Evolutionary conservation across 2,329 filamentous ascomycete species (phyloP).

Genomic region (Claviceps capensis): DNA sequence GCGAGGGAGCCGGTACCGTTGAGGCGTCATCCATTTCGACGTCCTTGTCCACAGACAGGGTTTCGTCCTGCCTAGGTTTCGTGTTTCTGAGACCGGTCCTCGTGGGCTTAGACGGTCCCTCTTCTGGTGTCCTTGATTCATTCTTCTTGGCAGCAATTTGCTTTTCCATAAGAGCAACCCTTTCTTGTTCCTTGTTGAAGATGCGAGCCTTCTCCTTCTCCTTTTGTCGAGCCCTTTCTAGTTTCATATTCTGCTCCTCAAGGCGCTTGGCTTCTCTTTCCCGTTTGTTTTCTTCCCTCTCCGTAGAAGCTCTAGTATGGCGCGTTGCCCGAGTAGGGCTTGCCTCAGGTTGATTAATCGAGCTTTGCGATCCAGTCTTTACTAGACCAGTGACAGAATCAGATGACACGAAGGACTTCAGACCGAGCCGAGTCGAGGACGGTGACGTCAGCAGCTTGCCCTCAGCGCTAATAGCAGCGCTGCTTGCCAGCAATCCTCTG

Average conservation of each 20-base stretch:
- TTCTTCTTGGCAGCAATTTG: conserved; percentile 39
- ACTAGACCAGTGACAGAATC: conserved; percentile 28
- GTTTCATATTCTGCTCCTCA: conserved; percentile 45
- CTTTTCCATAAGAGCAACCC: conserved; percentile 37
- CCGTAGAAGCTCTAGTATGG: conserved; percentile 43
- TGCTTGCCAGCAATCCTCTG: conserved; percentile 73
- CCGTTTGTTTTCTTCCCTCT: conserved; percentile 50
- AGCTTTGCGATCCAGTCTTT: conserved; percentile 10
- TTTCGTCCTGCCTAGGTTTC: conserved; percentile 22
- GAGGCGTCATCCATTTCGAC: conserved; percentile 44
- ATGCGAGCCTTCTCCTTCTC: conserved; percentile 54
- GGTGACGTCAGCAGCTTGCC: conserved; percentile 46
- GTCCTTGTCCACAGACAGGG: conserved; percentile 24
- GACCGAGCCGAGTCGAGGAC: conserved; percentile 31
- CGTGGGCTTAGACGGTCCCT: conserved; percentile 29
- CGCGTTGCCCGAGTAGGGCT: conserved; percentile 33
- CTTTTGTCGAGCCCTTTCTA: conserved; percentile 55
- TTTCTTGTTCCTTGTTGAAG: conserved; percentile 45
- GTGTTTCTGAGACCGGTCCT: conserved; percentile 39
- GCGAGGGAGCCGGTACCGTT: conserved; percentile 45
- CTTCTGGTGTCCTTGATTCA: conserved; percentile 28
- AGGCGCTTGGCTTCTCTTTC: conserved; percentile 51
- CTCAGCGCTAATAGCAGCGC: conserved; percentile 48
- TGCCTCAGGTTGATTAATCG: conserved; percentile 8
- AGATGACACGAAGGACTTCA: conserved; percentile 31